Evolutionary conservation across 176 grass and related monocot genomes (phyloP).

Genomic region (Poa pratensis): DNA sequence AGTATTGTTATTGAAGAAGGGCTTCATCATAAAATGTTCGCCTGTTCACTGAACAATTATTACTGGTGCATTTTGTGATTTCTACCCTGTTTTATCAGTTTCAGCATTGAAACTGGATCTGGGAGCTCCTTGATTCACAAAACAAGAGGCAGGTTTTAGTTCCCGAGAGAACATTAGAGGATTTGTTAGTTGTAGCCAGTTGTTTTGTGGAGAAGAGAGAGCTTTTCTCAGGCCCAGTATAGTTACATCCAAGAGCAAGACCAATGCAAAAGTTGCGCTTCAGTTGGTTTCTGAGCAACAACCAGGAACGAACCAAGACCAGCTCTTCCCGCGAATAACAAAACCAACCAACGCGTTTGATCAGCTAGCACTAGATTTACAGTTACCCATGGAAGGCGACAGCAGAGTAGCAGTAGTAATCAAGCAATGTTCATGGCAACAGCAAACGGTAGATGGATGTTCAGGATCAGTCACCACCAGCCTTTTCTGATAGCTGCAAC

Average conservation of each 20-base stretch:
- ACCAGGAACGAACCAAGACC: background rate
- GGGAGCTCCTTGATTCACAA: no score
- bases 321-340: background rate
- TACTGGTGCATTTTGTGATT: background rate
- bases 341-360: background rate
- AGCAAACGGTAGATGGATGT: constrained; percentile 27
- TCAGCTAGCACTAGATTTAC: background rate
- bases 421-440: background rate
- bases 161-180: no score
- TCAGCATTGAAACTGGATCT: no score
- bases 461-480: constrained; percentile 6
- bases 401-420: background rate
- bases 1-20: background rate
- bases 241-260: no score
- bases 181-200: no score
- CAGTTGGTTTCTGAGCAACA: background rate
- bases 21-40: background rate
- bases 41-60: background rate
- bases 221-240: no score
- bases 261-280: no score
- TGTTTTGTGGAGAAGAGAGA: no score
- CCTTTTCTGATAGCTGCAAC: constrained; percentile 26
- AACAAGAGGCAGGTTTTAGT: no score
- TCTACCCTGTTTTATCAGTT: background rate
- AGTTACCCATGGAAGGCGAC: background rate